Percentiles rank a stretch among this genome's conserved stretches.
Conservation (phyloP, 768 basidiomycete species). For the Boletus rubropictus region DNA sequence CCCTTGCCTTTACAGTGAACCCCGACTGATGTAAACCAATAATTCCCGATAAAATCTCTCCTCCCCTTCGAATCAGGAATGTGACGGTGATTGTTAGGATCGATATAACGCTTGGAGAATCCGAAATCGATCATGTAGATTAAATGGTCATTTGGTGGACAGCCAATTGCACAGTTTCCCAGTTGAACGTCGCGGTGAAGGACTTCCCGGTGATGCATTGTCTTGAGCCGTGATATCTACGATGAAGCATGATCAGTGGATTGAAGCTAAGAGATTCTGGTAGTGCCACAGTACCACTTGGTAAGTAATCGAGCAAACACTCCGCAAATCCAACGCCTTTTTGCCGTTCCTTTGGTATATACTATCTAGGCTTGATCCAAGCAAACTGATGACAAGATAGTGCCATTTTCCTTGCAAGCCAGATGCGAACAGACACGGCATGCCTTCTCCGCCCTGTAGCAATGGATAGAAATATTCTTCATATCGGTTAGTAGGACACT, state of each 20-base stretch:
- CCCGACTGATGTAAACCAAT: conserved; percentile 75
- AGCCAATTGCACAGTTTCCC: conserved; percentile 68
- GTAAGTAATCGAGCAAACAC: conserved; percentile 68
- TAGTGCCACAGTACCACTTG: conserved; percentile 53
- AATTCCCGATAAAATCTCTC: conserved; percentile 77
- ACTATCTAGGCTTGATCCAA: conserved; percentile 64
- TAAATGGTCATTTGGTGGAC: conserved; percentile 48
- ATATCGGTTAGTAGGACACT: conserved; percentile 71
- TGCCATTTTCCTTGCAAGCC: conserved; percentile 57
- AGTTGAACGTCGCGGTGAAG: conserved; percentile 77
- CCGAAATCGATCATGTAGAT: conserved; percentile 87
- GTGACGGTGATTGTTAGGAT: conserved; percentile 57
- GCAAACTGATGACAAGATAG: conserved; percentile 71
- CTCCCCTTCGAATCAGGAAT: conserved; percentile 63
- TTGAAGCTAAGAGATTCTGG: background rate
- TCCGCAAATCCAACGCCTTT: conserved; percentile 60
- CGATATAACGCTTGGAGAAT: conserved; percentile 74
- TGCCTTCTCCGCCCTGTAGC: conserved; percentile 66
- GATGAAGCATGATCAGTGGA: conserved; percentile 7
- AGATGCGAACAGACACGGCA: conserved; percentile 66
- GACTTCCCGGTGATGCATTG: conserved; percentile 69
- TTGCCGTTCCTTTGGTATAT: conserved; percentile 53
- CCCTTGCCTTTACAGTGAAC: conserved; percentile 77
- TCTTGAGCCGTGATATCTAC: conserved; percentile 66
- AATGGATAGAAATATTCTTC: conserved; percentile 65